Percentiles rank a stretch among this genome's conserved stretches.
Evolutionary conservation across 192 early-diverging fungal species (phyloP).

Genomic region (Funneliformis mosseae): DNA sequence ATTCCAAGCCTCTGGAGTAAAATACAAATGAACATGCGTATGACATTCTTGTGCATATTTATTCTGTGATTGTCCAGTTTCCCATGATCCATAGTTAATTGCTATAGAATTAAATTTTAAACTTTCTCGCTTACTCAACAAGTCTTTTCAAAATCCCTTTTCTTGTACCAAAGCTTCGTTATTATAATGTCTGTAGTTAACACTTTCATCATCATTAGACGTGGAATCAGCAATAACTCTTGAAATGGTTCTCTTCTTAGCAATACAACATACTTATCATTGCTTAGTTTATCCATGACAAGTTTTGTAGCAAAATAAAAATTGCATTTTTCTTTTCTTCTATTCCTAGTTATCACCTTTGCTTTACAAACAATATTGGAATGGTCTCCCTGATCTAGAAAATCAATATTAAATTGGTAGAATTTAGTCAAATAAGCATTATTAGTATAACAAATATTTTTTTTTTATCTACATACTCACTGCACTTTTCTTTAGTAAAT

Average conservation of each 20-base stretch:
- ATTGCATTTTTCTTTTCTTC: background rate
- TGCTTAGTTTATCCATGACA: background rate
- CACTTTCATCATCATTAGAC: background rate
- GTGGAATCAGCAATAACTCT: background rate
- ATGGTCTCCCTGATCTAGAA: background rate
- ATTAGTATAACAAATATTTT: background rate
- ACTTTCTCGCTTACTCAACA: background rate
- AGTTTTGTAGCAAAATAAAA: background rate
- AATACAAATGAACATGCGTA: background rate
- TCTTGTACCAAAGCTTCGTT: background rate
- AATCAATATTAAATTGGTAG: background rate
- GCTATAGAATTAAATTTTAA: background rate
- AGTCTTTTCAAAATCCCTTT: background rate
- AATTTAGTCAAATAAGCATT: background rate
- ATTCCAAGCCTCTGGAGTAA: too few species aligned
- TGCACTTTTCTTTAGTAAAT: background rate
- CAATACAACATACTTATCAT: background rate
- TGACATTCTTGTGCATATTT: background rate
- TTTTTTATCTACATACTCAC: background rate
- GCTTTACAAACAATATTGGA: background rate
- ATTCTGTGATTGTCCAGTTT: conserved; percentile 5
- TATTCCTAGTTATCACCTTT: background rate
- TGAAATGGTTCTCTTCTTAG: background rate
- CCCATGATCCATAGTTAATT: background rate
- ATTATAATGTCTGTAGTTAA: background rate